Evolutionary conservation across 108 stramenopile genomes (phyloP).

Genomic region (Nannochloropsis salina): DNA sequence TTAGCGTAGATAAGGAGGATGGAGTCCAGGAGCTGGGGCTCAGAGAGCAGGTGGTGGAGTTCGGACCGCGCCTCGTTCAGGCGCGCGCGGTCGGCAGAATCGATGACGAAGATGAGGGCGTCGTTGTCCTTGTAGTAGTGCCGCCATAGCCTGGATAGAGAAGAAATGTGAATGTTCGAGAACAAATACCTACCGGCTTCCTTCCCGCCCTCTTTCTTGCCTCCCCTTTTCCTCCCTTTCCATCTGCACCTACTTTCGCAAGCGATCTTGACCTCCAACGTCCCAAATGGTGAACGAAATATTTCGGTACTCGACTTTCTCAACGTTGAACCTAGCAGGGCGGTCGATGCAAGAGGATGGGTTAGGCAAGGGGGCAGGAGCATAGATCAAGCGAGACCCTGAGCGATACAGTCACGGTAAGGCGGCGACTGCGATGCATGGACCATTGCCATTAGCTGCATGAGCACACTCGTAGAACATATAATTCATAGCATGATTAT

Average conservation of each 20-base stretch:
- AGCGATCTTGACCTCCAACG: constrained; percentile 57
- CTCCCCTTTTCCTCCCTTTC: neutral
- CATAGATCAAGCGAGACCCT: too few relatives aligned
- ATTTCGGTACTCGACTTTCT: constrained; percentile 61
- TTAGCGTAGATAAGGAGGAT: constrained; percentile 22
- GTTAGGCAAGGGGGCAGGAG: too few relatives aligned
- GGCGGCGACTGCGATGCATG: too few relatives aligned
- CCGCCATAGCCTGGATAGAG: constrained; percentile 39
- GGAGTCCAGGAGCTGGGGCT: constrained; percentile 30
- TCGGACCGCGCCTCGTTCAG: constrained; percentile 40
- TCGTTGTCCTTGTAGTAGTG: constrained; percentile 55
- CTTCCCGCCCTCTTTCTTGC: neutral
- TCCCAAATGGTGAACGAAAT: constrained; percentile 51
- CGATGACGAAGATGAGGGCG: constrained; percentile 53
- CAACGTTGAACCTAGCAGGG: constrained; percentile 65
- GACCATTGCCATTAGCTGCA: too few relatives aligned
- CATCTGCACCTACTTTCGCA: constrained; percentile 28
- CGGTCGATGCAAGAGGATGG: too few relatives aligned
- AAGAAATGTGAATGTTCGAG: neutral
- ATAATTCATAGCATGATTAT: too few relatives aligned
- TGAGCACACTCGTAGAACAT: too few relatives aligned
- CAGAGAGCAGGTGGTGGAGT: constrained; percentile 39
- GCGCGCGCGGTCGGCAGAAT: constrained; percentile 38
- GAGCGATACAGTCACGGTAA: too few relatives aligned
- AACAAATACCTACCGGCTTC: neutral